These are phyloP conservation scores for Parathielavia appendiculata DNA, from an alignment of 495 filamentous ascomycete genomes.

Conservation along the genomic window DNA sequence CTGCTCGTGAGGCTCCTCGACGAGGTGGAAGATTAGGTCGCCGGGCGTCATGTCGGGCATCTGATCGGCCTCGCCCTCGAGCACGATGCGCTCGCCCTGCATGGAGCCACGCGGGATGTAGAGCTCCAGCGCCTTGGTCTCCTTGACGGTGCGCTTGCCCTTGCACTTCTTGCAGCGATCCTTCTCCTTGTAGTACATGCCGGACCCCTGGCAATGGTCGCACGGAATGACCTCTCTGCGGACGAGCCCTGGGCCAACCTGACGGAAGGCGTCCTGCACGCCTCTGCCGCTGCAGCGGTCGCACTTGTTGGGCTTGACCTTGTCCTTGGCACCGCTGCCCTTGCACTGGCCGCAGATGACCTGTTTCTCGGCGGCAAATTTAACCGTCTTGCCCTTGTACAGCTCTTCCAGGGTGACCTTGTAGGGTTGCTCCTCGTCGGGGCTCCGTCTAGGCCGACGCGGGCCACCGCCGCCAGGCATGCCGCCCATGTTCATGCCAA, in stretches of 20 bases:
- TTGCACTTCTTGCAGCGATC: slow-evolving; percentile 99
- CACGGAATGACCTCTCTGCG: slow-evolving; percentile 70
- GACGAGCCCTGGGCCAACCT: slow-evolving; percentile 75
- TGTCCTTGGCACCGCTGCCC: slow-evolving; percentile 85
- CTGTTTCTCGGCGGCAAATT: slow-evolving; percentile 90
- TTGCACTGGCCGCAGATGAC: slow-evolving; percentile 82
- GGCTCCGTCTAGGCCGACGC: slow-evolving; percentile 62
- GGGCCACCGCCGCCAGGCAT: slow-evolving; percentile 58
- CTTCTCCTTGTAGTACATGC: slow-evolving; percentile 83
- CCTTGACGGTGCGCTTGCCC: slow-evolving; percentile 70
- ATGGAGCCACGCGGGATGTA: slow-evolving; percentile 89
- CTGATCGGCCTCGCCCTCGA: slow-evolving; percentile 94
- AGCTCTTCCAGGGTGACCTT: slow-evolving; percentile 86
- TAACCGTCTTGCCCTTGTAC: slow-evolving; percentile 97
- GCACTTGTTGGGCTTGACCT: slow-evolving; percentile 80
- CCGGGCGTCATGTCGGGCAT: slow-evolving; percentile 85
- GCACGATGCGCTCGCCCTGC: slow-evolving; percentile 82
- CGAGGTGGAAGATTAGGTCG: slow-evolving; percentile 82
- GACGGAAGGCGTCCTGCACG: slow-evolving; percentile 62
- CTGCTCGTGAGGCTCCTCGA: slow-evolving; percentile 71
- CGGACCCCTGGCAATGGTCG: slow-evolving; percentile 72
- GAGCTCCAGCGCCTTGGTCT: slow-evolving; percentile 89
- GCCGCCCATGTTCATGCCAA: slow-evolving; percentile 56
- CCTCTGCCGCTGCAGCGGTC: slow-evolving; percentile 76
- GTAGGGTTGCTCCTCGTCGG: slow-evolving; percentile 83